Base-by-base conservation (phyloP, 306 rosid species). In the Lathyrus tuberosus region DNA sequence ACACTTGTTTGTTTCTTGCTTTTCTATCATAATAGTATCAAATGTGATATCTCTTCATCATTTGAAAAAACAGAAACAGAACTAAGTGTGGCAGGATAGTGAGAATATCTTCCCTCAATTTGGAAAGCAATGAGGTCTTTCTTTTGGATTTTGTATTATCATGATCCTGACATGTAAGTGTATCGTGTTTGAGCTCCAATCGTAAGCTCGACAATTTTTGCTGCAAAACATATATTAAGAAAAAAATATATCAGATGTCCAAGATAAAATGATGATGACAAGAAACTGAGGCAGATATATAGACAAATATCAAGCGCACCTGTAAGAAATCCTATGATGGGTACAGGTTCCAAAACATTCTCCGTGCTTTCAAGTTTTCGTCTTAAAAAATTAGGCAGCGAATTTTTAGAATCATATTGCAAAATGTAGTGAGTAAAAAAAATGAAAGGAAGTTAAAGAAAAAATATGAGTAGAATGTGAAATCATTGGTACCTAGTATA, bases 161-260 rank as follows among this genome's bases (percentile, higher is more conserved):
- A 94, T 44, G 97, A 91, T 47, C 95, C 99, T 12, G 95, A 91
- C 84, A 82, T 94, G 80, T 91, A 91, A 17, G 95, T 84, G 74
- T 94, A 91, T 59, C 97, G 85, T 12, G 97, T 87, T 81, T 95
- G 99, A 24, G 97, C 96, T 74, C 97, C 99, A 41, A 78, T 68
- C 12, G 84, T 31, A 70, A 95, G 95, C 79, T 95, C 99, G n/a
- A 89, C 92, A 37, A 91, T 53, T 84, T 89, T 95, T 8, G 82
- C 97, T 95, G 92, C 86, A 78, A 38, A 26, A 53, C n/a, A 12
- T 31, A 31, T 14, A 37, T 20, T 3, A 11, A 2, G 22, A 63
- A 26, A 26, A 69, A 44, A 12, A 49, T 9, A 49, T 10, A 44
- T 79, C 22, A 72, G 42, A 38, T 54, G 7, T 44, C 54, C 18